These are phyloP conservation scores for Tuber magnatum DNA, from an alignment of 495 filamentous ascomycete species.

Conservation along the genomic window DNA sequence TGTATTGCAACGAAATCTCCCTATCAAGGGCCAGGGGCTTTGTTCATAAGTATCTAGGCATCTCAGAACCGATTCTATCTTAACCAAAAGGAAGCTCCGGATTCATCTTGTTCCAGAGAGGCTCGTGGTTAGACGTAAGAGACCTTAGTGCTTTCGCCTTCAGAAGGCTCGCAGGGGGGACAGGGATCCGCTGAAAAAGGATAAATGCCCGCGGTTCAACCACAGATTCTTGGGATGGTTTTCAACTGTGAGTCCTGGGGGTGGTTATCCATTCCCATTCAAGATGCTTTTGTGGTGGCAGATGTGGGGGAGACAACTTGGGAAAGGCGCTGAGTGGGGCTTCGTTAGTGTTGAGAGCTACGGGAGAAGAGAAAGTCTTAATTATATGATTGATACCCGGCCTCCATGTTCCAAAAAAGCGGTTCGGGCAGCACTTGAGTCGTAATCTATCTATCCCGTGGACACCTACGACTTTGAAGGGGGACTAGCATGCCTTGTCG, in stretches of 20 bases:
- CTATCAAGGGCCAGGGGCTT: neutral
- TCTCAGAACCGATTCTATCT: neutral
- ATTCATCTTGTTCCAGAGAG: neutral
- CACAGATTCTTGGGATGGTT: neutral
- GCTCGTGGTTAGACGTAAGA: neutral
- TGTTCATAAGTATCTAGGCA: neutral
- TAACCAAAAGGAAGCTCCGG: neutral
- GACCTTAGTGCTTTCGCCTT: neutral
- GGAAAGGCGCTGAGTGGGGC: neutral
- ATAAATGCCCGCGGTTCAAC: neutral
- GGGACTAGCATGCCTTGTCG: too few species aligned
- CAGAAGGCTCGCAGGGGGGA: neutral
- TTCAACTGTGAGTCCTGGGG: neutral
- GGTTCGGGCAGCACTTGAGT: neutral
- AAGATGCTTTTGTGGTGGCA: neutral
- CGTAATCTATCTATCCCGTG: neutral
- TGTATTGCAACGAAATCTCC: neutral
- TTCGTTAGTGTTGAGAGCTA: neutral
- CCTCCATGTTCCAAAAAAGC: neutral
- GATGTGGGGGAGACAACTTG: neutral
- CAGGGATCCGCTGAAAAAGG: neutral
- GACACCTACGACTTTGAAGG: too few species aligned
- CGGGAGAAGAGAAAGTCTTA: neutral
- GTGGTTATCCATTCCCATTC: neutral
- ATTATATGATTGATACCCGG: neutral